Conservation (phyloP, 23 red algal genomes). For the Gracilaria gracilis region DNA sequence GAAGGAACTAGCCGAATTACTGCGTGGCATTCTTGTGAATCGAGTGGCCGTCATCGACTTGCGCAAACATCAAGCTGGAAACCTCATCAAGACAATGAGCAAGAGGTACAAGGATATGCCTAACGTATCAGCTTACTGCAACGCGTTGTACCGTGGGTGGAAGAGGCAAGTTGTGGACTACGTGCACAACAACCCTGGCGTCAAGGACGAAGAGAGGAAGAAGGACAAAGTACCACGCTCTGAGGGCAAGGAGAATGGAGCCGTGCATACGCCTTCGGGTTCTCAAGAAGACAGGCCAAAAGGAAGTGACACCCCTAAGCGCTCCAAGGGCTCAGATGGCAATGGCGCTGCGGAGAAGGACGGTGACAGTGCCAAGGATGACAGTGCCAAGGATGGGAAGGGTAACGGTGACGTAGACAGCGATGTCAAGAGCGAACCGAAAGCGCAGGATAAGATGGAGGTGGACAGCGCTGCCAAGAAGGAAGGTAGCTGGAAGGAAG, state of each 20-base stretch:
- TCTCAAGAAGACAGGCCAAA: not conserved
- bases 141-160: conserved; percentile 27
- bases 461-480: conserved; percentile 3
- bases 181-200: conserved; percentile 10
- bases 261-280: not conserved
- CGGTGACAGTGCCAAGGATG: not conserved
- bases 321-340: not conserved
- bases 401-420: not conserved
- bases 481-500: not conserved
- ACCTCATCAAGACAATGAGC: conserved; percentile 46
- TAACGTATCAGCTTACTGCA: conserved; percentile 16
- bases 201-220: not conserved
- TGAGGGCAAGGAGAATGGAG: conserved; percentile 16
- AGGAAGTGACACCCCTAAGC: too few species aligned
- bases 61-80: conserved; percentile 57
- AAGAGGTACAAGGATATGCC: conserved; percentile 66
- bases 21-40: conserved; percentile 11
- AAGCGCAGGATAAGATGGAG: not conserved
- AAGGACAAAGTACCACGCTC: not conserved
- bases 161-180: conserved; percentile 49
- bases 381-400: not conserved
- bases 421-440: not conserved
- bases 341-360: not conserved
- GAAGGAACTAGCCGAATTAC: conserved; percentile 4
- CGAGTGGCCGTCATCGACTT: conserved; percentile 36